Base-by-base conservation (phyloP, 257 asterid species). In the Handroanthus guayacan region DNA sequence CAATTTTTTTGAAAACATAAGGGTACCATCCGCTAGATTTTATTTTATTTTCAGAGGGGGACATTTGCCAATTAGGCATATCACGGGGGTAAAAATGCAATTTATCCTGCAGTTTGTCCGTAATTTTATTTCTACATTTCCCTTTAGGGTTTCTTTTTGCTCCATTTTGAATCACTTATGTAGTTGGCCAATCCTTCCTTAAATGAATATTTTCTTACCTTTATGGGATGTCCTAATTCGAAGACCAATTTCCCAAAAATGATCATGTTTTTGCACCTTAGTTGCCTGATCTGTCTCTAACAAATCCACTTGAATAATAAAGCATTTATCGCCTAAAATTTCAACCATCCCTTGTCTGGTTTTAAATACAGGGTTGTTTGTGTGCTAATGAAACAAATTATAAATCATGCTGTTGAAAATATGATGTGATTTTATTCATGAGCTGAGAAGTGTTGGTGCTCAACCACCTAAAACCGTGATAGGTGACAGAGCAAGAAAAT, bases 81-180 rank as follows among this genome's bases (percentile, higher is more conserved):
- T 25, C 31, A 25, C 31, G 1, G 31, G 31, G 31, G 31, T 25
- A 25, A 25, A 25, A 0, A 25, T 25, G 31, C 31, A 25, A 25
- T 25, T 25, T 25, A 25, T 25, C 31, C 31, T 25, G 31, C 31
- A 25, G 31, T 25, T 25, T 25, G 45, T 41, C 45, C 45, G 1
- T 41, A 41, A 41, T 41, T 5, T 41, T 8, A 2, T 38, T 44
- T 20, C 38, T 4, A 39, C 41, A 5, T 9, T 17, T 57, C 54
- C 56, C 16, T 61, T 61, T 44, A 41, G 16, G 43, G 51, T 68
- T 41, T 80, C 63, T 69, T 14, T 62, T 54, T 69, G 61, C 47
- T 75, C 66, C 13, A 31, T 69, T 52, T 6, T 44, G 44, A 50
- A 43, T 25, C 31, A 25, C 31, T 25, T 25, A 48, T 67, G 43